Percentiles rank a stretch among this genome's conserved stretches.
phyloP scores from a whole-genome alignment of 2,329 filamentous ascomycete genomes.

The Endothia cerciana region DNA sequence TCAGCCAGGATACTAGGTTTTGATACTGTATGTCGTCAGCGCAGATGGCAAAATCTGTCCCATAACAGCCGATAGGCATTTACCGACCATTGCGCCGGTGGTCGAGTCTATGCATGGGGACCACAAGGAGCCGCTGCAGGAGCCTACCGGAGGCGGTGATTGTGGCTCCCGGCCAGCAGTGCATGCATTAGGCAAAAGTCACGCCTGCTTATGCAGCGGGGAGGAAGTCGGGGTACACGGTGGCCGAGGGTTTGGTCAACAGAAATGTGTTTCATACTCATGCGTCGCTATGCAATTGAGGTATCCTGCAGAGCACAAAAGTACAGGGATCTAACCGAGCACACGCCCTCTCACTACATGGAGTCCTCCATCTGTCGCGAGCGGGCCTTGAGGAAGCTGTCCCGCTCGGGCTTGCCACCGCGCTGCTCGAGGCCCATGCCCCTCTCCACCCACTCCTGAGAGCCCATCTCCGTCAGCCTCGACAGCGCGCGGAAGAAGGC shows the following conservation, averaged over 20 bases:
- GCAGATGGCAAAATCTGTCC: not conserved
- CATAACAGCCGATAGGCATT: too few species aligned
- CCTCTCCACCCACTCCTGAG: constrained; percentile 90
- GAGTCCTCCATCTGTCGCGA: constrained; percentile 71
- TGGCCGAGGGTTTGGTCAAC: not conserved
- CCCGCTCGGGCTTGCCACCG: constrained; percentile 67
- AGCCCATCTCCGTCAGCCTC: constrained; percentile 88
- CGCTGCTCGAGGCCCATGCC: constrained; percentile 68
- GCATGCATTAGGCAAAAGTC: too few species aligned
- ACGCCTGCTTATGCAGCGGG: too few species aligned
- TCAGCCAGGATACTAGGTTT: not conserved
- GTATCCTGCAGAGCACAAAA: constrained; percentile 7
- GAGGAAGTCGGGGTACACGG: too few species aligned
- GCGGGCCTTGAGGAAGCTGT: constrained; percentile 67
- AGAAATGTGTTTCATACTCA: not conserved
- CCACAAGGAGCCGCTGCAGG: too few species aligned
- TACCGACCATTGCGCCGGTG: too few species aligned
- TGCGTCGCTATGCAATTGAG: constrained; percentile 9
- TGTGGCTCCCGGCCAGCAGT: too few species aligned
- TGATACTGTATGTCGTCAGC: not conserved
- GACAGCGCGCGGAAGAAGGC: constrained; percentile 90
- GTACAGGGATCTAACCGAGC: not conserved
- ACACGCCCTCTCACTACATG: constrained; percentile 48
- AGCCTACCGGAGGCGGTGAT: too few species aligned
- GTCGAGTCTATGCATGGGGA: too few species aligned